A percentile compares a stretch with the other conserved stretches of the same genome.
Conservation (phyloP, 2,329 filamentous ascomycete genomes). For the Penicillium sp. region DNA sequence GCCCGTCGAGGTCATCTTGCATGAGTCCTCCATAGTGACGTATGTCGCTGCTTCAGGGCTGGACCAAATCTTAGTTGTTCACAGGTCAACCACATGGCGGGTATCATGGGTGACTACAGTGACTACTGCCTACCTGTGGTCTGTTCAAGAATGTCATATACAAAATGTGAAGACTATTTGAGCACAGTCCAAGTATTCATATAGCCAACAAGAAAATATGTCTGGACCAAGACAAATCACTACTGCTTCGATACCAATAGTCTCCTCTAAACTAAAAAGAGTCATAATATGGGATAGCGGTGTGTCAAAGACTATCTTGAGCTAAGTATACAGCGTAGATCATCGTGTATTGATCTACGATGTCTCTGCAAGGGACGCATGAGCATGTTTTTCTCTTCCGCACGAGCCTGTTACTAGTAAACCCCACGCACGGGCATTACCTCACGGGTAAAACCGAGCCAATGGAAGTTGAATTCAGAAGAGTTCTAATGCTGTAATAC, state of each 20-base stretch:
- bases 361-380: slow-evolving; percentile 1
- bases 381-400: background rate
- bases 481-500: background rate
- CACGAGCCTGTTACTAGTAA: slow-evolving; percentile 1
- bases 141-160: no score
- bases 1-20: slow-evolving; percentile 14
- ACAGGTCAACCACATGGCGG: background rate
- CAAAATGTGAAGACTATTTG: no score
- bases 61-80: background rate
- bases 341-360: background rate
- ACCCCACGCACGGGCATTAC: background rate
- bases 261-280: no score
- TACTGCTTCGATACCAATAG: no score
- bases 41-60: background rate
- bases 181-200: no score
- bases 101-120: no score
- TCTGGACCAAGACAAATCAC: no score
- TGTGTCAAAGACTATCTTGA: background rate
- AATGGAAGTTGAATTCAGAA: background rate
- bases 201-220: no score
- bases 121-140: no score
- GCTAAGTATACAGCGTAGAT: background rate
- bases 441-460: background rate
- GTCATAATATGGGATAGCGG: background rate
- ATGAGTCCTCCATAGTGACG: background rate